Conservation (phyloP, 2,329 filamentous ascomycete genomes). For the Exophiala xenobiotica region DNA sequence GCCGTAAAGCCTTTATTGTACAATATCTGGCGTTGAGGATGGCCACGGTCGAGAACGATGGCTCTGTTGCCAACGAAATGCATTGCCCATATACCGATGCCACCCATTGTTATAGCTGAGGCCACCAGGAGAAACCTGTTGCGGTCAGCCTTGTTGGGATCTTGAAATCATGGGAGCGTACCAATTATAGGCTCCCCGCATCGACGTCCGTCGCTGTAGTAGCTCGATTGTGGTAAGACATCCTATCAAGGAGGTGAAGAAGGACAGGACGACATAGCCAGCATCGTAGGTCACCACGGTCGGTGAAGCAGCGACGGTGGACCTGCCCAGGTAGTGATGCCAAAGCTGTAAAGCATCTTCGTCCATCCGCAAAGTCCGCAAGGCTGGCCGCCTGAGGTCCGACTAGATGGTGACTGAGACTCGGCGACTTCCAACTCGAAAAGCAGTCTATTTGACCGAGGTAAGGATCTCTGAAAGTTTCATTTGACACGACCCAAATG, state of each 20-base stretch:
- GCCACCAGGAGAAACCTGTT: conserved; percentile 61
- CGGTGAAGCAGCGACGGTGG: neutral
- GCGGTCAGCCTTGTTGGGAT: neutral
- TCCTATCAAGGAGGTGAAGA: conserved; percentile 70
- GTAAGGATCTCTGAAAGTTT: neutral
- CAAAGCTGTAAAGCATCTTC: conserved; percentile 1
- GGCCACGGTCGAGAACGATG: conserved; percentile 66
- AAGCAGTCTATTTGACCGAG: neutral
- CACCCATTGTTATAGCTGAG: conserved; percentile 70
- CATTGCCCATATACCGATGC: conserved; percentile 74
- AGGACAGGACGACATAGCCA: conserved; percentile 60
- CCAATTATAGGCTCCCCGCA: conserved; percentile 68
- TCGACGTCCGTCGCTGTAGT: conserved; percentile 71
- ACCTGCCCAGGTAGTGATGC: neutral
- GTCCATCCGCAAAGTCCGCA: conserved; percentile 10
- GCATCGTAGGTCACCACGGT: conserved; percentile 20
- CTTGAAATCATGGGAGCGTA: conserved; percentile 39
- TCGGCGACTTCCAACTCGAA: neutral
- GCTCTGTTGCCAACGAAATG: conserved; percentile 79
- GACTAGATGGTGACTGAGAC: neutral
- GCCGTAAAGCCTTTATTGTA: conserved; percentile 72
- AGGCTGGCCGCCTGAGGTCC: neutral
- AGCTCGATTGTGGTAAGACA: conserved; percentile 78
- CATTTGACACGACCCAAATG: neutral
- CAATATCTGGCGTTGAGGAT: conserved; percentile 64